phyloP scores from a whole-genome alignment of 352 stramenopile genomes.

The Phytopythium litorale region DNA sequence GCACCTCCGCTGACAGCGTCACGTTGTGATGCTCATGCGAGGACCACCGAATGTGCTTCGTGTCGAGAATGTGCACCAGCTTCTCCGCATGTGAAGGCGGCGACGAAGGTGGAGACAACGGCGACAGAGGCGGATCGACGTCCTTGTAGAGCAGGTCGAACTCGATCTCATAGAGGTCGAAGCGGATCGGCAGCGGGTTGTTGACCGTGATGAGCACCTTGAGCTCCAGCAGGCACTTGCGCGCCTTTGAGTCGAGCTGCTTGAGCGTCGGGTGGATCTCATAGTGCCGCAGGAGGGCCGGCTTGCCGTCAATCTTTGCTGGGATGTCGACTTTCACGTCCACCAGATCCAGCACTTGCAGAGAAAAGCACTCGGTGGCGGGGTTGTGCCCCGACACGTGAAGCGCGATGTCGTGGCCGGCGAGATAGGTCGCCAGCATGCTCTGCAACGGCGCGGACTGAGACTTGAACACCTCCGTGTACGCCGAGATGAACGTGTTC shows the following conservation, averaged over 20 bases:
- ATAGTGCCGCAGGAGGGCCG: constrained; percentile 62
- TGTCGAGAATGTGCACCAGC: constrained; percentile 48
- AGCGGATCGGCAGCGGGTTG: constrained; percentile 77
- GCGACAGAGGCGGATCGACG: not conserved
- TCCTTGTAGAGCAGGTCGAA: constrained; percentile 69
- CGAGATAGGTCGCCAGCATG: constrained; percentile 71
- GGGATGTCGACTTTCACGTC: constrained; percentile 60
- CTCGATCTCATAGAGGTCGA: constrained; percentile 64
- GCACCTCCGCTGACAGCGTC: constrained; percentile 44
- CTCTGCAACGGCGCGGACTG: constrained; percentile 57
- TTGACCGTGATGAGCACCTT: constrained; percentile 69
- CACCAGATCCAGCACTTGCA: constrained; percentile 63
- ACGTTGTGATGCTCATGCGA: constrained; percentile 69
- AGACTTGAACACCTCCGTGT: constrained; percentile 59
- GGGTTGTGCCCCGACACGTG: constrained; percentile 53
- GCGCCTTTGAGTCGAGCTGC: constrained; percentile 66
- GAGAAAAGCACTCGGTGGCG: constrained; percentile 50
- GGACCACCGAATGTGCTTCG: constrained; percentile 44
- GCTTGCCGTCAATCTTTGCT: constrained; percentile 68
- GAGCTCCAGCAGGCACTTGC: constrained; percentile 65
- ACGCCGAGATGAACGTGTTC: constrained; percentile 78
- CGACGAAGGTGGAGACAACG: not conserved
- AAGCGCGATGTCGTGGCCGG: constrained; percentile 53
- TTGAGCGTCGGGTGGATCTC: constrained; percentile 59
- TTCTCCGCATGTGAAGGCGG: not conserved